Conservation (phyloP, 495 filamentous ascomycete genomes). For the Talaromyces ruber region DNA sequence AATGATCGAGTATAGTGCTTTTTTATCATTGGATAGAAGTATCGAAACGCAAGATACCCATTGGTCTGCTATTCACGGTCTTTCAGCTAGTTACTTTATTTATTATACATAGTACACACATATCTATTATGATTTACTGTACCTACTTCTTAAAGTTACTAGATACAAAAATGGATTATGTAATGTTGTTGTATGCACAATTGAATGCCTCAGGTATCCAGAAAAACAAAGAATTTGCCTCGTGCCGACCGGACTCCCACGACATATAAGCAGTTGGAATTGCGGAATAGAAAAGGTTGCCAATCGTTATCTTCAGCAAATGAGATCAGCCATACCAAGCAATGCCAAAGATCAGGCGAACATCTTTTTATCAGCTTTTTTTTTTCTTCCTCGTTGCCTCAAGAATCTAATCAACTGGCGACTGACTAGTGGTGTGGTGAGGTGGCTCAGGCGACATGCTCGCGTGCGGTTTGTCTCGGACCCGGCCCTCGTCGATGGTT, state of each 20-base stretch:
- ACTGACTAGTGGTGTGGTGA: neutral
- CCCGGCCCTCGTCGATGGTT: no score
- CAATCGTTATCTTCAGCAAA: neutral
- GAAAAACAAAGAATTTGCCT: neutral
- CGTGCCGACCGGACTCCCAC: neutral
- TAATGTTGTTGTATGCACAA: neutral
- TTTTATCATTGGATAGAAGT: constrained; percentile 7
- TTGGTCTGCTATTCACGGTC: constrained; percentile 1
- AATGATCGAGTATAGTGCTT: neutral
- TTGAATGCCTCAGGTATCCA: neutral
- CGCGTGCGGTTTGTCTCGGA: constrained; percentile 3
- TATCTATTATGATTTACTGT: neutral
- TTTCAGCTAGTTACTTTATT: constrained; percentile 4
- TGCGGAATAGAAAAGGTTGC: neutral
- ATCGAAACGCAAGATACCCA: constrained; percentile 8
- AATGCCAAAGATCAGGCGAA: neutral
- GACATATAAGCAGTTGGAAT: neutral
- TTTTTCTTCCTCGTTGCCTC: neutral
- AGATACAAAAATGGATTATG: neutral
- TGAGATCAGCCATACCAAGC: neutral
- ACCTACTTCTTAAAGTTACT: neutral
- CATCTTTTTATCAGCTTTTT: neutral
- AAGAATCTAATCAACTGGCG: neutral
- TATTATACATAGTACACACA: constrained; percentile 9
- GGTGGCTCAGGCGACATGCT: constrained; percentile 7